These are phyloP conservation scores for Wickerhamomyces ciferrii DNA, from an alignment of 805 yeast genomes.

Conservation along the genomic window DNA sequence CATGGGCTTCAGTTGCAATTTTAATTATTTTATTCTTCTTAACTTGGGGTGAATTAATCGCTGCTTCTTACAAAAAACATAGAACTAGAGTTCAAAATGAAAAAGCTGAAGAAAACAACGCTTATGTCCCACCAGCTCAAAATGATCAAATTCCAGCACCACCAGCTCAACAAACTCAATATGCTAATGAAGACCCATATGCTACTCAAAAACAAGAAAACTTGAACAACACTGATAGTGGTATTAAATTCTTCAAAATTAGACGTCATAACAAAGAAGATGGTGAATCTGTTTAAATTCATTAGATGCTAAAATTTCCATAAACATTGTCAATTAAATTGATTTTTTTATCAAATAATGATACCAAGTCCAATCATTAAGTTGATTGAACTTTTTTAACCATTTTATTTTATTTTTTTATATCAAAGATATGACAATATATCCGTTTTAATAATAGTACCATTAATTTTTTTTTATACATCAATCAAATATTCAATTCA, in stretches of 20 bases:
- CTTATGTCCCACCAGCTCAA: slow-evolving; percentile 8
- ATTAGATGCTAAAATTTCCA: background rate
- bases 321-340: background rate
- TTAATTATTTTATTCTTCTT: slow-evolving; percentile 45
- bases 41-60: slow-evolving; percentile 45
- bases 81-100: slow-evolving; percentile 31
- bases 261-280: slow-evolving; percentile 45
- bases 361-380: background rate
- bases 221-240: slow-evolving; percentile 37
- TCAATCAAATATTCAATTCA: background rate
- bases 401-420: background rate
- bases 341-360: background rate
- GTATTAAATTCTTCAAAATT: slow-evolving; percentile 74
- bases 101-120: slow-evolving; percentile 13
- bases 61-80: slow-evolving; percentile 47
- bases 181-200: slow-evolving; percentile 15
- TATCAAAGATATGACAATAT: background rate
- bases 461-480: background rate
- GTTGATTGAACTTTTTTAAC: background rate
- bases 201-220: slow-evolving; percentile 24
- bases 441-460: background rate
- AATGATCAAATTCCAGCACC: slow-evolving; percentile 20
- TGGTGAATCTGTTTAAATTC: slow-evolving; percentile 30
- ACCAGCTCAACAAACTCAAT: slow-evolving; percentile 19
- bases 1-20: slow-evolving; percentile 67